Evolutionary conservation across 202 grass and related monocot species (phyloP).

Genomic region (Bolboschoenoplectus hybrid): DNA sequence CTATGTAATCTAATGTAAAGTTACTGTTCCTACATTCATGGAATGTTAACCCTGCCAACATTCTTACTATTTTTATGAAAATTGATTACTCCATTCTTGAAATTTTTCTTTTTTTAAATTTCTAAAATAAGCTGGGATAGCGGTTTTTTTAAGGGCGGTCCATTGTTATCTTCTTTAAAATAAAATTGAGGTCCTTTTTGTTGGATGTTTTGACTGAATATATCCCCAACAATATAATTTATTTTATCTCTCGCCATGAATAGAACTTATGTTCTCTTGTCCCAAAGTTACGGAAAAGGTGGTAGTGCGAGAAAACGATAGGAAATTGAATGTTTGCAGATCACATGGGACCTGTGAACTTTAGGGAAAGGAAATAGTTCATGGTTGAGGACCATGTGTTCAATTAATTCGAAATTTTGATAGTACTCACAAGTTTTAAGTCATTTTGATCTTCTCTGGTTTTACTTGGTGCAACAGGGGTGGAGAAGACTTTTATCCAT

Average conservation of each 20-base stretch:
- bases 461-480: conserved; percentile 30
- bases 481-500: conserved; percentile 22
- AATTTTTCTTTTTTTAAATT: neutral
- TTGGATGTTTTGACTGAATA: neutral
- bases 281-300: neutral
- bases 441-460: neutral
- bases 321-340: neutral
- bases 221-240: neutral
- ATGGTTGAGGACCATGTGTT: neutral
- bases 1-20: neutral
- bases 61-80: neutral
- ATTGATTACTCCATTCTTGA: neutral
- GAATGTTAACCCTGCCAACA: neutral
- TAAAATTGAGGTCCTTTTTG: neutral
- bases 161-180: neutral
- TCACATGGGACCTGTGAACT: conserved; percentile 12
- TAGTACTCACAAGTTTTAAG: neutral
- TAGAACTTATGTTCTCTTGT: neutral
- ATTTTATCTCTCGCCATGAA: neutral
- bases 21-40: conserved; percentile 3
- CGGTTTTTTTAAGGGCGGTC: neutral
- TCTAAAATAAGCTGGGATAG: neutral
- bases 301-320: neutral
- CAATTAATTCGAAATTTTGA: neutral
- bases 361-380: neutral